phyloP scores from a whole-genome alignment of 129 eudicot species.

The Saussurea involucrata region DNA sequence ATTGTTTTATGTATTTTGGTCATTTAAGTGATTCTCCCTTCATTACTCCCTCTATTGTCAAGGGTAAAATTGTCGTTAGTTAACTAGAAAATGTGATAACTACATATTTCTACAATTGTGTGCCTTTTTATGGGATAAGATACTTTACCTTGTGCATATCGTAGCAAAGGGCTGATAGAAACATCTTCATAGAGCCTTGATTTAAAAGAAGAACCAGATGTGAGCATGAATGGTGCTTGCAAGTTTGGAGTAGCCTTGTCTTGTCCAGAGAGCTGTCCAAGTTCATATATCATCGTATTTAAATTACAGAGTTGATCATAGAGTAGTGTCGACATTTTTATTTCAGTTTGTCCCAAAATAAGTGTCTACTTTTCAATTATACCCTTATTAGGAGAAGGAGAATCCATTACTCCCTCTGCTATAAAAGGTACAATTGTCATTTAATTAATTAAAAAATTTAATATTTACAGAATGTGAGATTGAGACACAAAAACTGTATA shows the following conservation, averaged over 20 bases:
- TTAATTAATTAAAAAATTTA: background rate
- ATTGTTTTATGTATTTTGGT: no score
- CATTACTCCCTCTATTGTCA: background rate
- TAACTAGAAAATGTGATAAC: background rate
- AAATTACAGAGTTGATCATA: background rate
- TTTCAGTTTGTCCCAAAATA: background rate
- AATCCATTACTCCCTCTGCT: background rate
- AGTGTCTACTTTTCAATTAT: background rate
- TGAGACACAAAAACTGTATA: background rate
- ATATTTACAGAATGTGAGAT: background rate
- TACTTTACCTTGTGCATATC: constrained; percentile 43
- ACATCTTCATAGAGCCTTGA: constrained; percentile 46
- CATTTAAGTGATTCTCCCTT: no score
- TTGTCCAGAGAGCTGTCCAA: constrained; percentile 76
- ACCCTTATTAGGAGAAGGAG: background rate
- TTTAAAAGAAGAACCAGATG: constrained; percentile 37
- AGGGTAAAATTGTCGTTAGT: background rate
- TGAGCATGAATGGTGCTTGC: constrained; percentile 12
- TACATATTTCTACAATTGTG: background rate
- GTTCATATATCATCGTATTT: constrained; percentile 19
- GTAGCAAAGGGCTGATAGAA: constrained; percentile 28
- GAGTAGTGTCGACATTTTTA: background rate
- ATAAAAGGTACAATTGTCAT: background rate
- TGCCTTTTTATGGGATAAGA: background rate
- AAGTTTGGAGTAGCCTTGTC: constrained; percentile 50